Conservation (phyloP, 805 yeast species). For the Kodamaea kaohsiungensis region DNA sequence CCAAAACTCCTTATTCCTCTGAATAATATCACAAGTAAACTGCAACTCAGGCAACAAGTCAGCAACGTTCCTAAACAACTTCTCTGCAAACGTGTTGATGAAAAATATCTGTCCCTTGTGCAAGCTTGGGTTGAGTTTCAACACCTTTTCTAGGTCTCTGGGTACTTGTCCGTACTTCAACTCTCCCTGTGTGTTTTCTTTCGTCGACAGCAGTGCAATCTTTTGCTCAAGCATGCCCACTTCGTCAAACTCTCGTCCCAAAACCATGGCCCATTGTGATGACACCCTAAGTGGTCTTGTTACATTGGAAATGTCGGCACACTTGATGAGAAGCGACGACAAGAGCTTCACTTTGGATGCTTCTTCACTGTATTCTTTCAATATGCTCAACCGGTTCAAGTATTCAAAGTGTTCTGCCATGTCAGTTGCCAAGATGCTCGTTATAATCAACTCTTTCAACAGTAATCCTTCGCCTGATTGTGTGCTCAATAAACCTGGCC, state of each 20-base stretch:
- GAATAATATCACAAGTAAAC: constrained; percentile 56
- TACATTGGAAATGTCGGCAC: constrained; percentile 95
- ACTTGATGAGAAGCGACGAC: constrained; percentile 74
- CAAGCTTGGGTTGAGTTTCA: constrained; percentile 49
- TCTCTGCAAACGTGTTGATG: constrained; percentile 77
- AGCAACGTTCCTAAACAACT: constrained; percentile 67
- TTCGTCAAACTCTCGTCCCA: constrained; percentile 75
- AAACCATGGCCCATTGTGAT: constrained; percentile 83
- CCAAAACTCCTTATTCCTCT: constrained; percentile 62
- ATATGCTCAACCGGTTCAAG: constrained; percentile 49
- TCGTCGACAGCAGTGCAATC: constrained; percentile 14
- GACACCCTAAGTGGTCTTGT: constrained; percentile 76
- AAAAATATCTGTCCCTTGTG: constrained; percentile 80
- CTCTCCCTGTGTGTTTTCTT: constrained; percentile 11
- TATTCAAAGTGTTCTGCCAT: constrained; percentile 87
- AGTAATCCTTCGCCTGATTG: constrained; percentile 17
- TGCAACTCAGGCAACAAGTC: constrained; percentile 59
- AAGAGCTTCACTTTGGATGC: constrained; percentile 42
- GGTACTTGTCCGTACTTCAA: constrained; percentile 40
- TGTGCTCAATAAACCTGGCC: constrained; percentile 49
- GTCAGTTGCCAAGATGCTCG: constrained; percentile 64
- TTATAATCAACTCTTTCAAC: constrained; percentile 32
- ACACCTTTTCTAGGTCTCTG: constrained; percentile 40
- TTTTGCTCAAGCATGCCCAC: constrained; percentile 52
- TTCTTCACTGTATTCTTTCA: constrained; percentile 19